Evolutionary conservation across 345 rosid species (phyloP), one percentile per base, ranked within the genome.

Genomic region (Moringa oleifera): DNA sequence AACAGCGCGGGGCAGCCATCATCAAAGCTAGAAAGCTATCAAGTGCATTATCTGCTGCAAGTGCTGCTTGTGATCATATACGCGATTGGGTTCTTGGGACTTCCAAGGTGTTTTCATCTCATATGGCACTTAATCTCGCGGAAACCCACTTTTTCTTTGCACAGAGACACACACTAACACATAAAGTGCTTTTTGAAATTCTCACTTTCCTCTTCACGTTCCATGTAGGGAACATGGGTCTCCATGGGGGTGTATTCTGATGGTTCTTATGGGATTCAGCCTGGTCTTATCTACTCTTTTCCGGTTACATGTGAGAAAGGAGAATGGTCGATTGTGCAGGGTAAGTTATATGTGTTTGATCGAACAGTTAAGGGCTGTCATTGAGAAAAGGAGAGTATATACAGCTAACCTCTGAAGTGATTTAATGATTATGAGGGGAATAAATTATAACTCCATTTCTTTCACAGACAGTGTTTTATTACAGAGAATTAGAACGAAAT

Each of bases 191-290:
- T 7, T 41, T 16, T 41, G 17, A 41, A 5, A 11, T 41, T 41
- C 12, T 41, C 17, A 41, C 47, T 9, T 22, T 45, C 9, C 23
- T 22, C 20, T 51, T 19, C 25, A 17, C 63, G 25, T 55, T 46
- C 12, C 12, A 22, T 23, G 25, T 47, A 87, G 91, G 96, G 98
- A 33, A 80, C 76, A 22, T 87, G 90, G 92, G 89, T 83, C 23
- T 92, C 98, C 25, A 89, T 85, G 96, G 98, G 96, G 54, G 98
- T 92, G 33, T 84, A 66, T 46, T 92, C 93, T n/a, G 96, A 92
- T 71, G 96, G 96, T 16, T 92, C 96, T 22, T 92, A 87, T 28
- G 85, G 89, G 16, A 77, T 87, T 47, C 81, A 64, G 25, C 63
- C 89, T 16, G 98, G 98, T 31, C 69, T 92, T 55, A 55, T 92